Base-by-base conservation (phyloP, 1,284 basidiomycete species). In the Moesziomyces parantarcticus region DNA sequence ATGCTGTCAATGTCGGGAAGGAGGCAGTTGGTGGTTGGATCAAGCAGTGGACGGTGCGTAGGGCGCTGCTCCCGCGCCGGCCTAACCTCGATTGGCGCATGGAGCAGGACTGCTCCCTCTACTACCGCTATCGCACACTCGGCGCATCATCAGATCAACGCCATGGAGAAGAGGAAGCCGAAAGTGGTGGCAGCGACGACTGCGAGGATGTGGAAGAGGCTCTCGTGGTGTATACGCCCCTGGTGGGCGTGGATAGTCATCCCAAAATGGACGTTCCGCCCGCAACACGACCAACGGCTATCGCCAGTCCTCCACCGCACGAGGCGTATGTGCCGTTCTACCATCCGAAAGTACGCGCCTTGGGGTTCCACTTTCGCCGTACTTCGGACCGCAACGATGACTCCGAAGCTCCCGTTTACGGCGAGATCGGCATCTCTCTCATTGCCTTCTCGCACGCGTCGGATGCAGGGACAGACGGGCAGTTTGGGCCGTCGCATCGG, bases 351-450 rank as follows among this genome's bases (percentile, higher is more conserved):
- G 79, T 83, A 11, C 73, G 77, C 25, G 66, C 73, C 8, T 39
- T 83, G 3, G 78, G 76, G 6, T 81, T 81, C 42, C 77, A 68
- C 47, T 82, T 55, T 53, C 20, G 23, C 21, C 45, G 54, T 21
- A 20, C 45, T 7, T 18, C 48, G 11, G 2, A 21, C 32, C 32
- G 1, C 20, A 7, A n/a, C n/a, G 25, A 47, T 3, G 34, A 39
- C 8, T 16, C 55, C 13, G 46, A 32, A 3, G 52, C 45, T 1
- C 23, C 55, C 5, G 29, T 46, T 20, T 65, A 57, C 36, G 77
- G 57, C 26, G 50, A 75, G 7, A 67, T 89, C 18, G 81, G 86
- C n/a, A 88, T 90, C 52, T 89, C 89, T 66, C 86, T 88, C 2
- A 77, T 89, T 44, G 69, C 79, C 0, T 71, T 83, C 18, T 62